Evolutionary conservation across 2,329 filamentous ascomycete genomes (phyloP).

Genomic region (Coniochaeta sp.): DNA sequence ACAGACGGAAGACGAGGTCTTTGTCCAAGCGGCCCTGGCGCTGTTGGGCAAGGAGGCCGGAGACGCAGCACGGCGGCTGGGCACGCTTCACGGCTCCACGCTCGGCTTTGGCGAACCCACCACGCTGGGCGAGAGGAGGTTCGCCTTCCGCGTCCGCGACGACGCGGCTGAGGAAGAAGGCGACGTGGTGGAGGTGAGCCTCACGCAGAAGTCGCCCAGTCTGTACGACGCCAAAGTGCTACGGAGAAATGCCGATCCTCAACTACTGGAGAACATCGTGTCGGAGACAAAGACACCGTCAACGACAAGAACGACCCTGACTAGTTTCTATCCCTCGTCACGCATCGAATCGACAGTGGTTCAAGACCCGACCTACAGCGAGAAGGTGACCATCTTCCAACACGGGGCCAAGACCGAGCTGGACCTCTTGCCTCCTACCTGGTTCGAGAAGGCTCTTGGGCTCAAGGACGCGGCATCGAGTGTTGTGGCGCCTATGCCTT

Average conservation of each 20-base stretch:
- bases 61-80: neutral
- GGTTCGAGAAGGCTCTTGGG: conserved; percentile 83
- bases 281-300: conserved; percentile 26
- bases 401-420: conserved; percentile 53
- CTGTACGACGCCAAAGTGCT: conserved; percentile 39
- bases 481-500: conserved; percentile 92
- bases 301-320: conserved; percentile 35
- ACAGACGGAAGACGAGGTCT: conserved; percentile 61
- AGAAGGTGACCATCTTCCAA: conserved; percentile 73
- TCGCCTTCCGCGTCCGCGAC: conserved; percentile 51
- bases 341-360: conserved; percentile 76
- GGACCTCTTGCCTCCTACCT: conserved; percentile 55
- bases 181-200: conserved; percentile 47
- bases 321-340: conserved; percentile 74
- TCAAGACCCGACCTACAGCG: conserved; percentile 35
- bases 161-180: conserved; percentile 39
- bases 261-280: conserved; percentile 37
- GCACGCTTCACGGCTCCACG: conserved; percentile 36
- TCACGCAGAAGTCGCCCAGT: conserved; percentile 39
- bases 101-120: conserved; percentile 47
- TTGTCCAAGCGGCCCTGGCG: conserved; percentile 80
- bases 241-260: conserved; percentile 29
- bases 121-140: conserved; percentile 34
- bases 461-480: conserved; percentile 74
- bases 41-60: conserved; percentile 46